Conservation (phyloP, 768 basidiomycete species). For the Pulveroboletus sp. region DNA sequence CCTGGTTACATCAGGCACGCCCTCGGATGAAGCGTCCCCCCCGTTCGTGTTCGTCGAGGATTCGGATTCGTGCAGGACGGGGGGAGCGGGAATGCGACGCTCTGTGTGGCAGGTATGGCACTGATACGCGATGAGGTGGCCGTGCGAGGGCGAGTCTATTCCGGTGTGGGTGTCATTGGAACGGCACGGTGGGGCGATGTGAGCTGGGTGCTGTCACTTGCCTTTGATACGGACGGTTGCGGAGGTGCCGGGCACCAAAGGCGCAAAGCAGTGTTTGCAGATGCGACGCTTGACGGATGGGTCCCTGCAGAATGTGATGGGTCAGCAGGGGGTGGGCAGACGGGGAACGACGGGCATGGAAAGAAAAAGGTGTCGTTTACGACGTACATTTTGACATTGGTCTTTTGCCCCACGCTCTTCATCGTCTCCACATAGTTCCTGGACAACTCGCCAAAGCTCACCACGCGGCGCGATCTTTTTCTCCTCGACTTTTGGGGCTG, state of each 20-base stretch:
- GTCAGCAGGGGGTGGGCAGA: background rate
- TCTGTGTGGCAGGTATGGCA: conserved; percentile 57
- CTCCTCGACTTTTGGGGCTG: conserved; percentile 9
- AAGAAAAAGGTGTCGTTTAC: background rate
- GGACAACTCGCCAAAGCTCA: conserved; percentile 51
- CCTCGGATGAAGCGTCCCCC: background rate
- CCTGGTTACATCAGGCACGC: background rate
- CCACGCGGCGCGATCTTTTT: conserved; percentile 29
- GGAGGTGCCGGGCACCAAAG: conserved; percentile 68
- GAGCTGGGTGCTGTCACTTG: conserved; percentile 28
- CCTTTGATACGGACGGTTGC: conserved; percentile 64
- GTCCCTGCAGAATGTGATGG: conserved; percentile 48
- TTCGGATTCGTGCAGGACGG: background rate
- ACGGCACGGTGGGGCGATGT: background rate
- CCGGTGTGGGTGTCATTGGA: conserved; percentile 17
- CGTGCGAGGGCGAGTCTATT: conserved; percentile 45
- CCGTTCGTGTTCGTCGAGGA: too few relatives aligned
- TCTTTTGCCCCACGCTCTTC: conserved; percentile 70
- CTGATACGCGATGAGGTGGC: conserved; percentile 54
- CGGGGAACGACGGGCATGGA: background rate
- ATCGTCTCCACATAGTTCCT: conserved; percentile 63
- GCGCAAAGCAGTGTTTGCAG: conserved; percentile 64
- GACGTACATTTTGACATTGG: conserved; percentile 72
- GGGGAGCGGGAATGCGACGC: conserved; percentile 68
- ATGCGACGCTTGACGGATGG: conserved; percentile 79